These are phyloP conservation scores for Canna indica DNA, from an alignment of 176 grass and related monocot species.

Conservation along the genomic window DNA sequence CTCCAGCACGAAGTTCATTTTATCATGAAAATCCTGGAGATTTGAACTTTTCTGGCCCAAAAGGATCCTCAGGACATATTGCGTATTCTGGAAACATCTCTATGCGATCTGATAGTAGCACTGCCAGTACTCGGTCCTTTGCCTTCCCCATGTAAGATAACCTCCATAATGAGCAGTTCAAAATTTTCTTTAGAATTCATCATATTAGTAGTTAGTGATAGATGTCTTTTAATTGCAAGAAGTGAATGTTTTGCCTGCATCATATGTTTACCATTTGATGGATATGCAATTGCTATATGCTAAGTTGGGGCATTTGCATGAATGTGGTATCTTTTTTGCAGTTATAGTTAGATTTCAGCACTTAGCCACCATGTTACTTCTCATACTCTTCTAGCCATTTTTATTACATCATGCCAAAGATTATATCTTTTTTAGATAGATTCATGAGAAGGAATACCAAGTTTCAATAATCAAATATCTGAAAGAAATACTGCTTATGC, in stretches of 20 bases:
- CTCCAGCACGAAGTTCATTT: not conserved
- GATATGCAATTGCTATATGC: too few species aligned
- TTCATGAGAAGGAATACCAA: not conserved
- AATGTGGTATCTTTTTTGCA: too few species aligned
- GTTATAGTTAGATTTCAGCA: not conserved
- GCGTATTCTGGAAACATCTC: slow-evolving; percentile 18
- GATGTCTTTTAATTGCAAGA: not conserved
- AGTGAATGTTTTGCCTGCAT: not conserved
- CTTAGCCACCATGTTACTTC: too few species aligned
- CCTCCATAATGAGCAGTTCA: not conserved
- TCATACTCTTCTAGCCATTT: not conserved
- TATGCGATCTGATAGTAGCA: slow-evolving; percentile 18
- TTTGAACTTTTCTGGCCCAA: slow-evolving; percentile 3
- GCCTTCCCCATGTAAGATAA: slow-evolving; percentile 15
- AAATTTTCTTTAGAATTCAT: not conserved
- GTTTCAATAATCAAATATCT: not conserved
- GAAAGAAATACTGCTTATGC: not conserved
- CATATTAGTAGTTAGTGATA: not conserved
- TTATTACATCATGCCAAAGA: not conserved
- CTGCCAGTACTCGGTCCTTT: slow-evolving; percentile 13
- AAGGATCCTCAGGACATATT: slow-evolving; percentile 7
- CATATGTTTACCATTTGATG: too few species aligned
- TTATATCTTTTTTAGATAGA: not conserved
- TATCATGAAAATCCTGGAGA: slow-evolving; percentile 1
- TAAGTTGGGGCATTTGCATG: too few species aligned